phyloP scores from a whole-genome alignment of 2,329 filamentous ascomycete species.

The Talaromyces funiculosus region DNA sequence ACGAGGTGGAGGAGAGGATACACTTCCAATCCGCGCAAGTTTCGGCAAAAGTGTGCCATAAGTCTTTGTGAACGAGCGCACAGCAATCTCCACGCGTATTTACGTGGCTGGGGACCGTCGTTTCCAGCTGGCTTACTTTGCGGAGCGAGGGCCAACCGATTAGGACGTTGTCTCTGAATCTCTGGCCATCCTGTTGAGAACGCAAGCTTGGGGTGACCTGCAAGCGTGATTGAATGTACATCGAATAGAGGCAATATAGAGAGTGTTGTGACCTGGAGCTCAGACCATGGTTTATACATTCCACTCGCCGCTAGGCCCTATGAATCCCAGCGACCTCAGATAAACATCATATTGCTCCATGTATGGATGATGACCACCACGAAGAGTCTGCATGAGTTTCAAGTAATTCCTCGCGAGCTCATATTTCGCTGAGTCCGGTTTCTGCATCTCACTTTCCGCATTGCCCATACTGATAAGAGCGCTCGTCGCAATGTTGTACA shows the following conservation, averaged over 20 bases:
- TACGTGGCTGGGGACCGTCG: background rate
- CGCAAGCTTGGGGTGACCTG: background rate
- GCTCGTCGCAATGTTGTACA: slow-evolving; percentile 34
- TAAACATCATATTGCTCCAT: slow-evolving; percentile 28
- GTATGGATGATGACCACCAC: slow-evolving; percentile 33
- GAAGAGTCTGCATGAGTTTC: slow-evolving; percentile 28
- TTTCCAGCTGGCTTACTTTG: background rate
- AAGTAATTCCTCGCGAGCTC: slow-evolving; percentile 27
- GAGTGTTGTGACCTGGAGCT: background rate
- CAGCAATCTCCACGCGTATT: background rate
- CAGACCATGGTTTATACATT: background rate
- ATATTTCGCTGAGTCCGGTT: slow-evolving; percentile 14
- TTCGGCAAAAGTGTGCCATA: background rate
- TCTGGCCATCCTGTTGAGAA: background rate
- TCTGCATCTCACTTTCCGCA: background rate
- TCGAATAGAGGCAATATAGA: background rate
- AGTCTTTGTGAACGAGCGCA: background rate
- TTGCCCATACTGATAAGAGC: slow-evolving; percentile 24
- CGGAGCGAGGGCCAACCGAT: background rate
- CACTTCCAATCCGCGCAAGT: background rate
- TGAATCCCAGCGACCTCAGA: slow-evolving; percentile 10
- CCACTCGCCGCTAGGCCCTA: background rate
- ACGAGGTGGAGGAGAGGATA: background rate
- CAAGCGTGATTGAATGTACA: background rate
- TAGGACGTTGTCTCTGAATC: background rate